A percentile compares a stretch with the other conserved stretches of the same genome.
phyloP scores from a whole-genome alignment of 106 monocot genomes.

The Apostasia ramifera region DNA sequence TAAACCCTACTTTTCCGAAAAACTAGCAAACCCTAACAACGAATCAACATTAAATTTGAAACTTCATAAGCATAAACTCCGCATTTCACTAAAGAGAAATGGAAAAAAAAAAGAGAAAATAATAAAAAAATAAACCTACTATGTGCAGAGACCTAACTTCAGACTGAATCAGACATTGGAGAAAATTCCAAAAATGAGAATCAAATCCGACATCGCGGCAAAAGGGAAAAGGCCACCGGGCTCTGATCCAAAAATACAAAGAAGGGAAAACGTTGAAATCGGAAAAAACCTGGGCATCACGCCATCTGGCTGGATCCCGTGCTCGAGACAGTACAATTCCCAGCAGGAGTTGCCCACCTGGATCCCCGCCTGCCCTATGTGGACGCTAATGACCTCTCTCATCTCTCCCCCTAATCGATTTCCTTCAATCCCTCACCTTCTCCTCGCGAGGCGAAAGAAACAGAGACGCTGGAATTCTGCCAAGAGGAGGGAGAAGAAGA shows the following conservation, averaged over 20 bases:
- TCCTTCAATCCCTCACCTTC: neutral
- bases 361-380: conserved; percentile 30
- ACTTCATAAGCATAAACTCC: too few species aligned
- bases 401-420: conserved; percentile 13
- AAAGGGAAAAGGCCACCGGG: too few species aligned
- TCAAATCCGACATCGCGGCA: too few species aligned
- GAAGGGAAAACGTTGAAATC: neutral
- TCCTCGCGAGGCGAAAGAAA: neutral
- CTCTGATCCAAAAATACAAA: neutral
- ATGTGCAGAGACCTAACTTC: too few species aligned
- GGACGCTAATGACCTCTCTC: conserved; percentile 29
- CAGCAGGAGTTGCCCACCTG: conserved; percentile 32
- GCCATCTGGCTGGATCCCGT: conserved; percentile 30
- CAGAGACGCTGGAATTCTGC: neutral
- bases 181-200: too few species aligned
- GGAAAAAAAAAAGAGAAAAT: too few species aligned
- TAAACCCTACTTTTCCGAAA: too few species aligned
- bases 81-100: too few species aligned
- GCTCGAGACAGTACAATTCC: conserved; percentile 33
- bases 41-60: too few species aligned
- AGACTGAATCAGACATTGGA: neutral
- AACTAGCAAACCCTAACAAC: too few species aligned
- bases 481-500: neutral
- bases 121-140: too few species aligned
- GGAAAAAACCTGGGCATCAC: conserved; percentile 15